Conservation (phyloP, 257 asterid species). For the Cruciata laevipes region DNA sequence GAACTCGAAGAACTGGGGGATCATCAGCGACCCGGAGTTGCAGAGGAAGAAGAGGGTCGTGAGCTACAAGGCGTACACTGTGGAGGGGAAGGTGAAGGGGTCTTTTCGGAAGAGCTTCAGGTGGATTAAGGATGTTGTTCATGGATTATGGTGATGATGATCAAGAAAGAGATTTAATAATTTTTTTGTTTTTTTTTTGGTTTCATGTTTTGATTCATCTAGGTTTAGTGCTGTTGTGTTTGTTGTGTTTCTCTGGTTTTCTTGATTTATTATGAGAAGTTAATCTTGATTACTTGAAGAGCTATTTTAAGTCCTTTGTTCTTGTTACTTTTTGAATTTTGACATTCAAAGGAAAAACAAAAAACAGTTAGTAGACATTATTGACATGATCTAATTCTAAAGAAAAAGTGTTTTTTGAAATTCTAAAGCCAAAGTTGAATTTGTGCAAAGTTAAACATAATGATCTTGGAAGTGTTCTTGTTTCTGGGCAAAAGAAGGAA, state of each 20-base stretch:
- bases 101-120: slow-evolving; percentile 59
- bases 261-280: neutral
- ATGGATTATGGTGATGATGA: slow-evolving; percentile 48
- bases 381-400: neutral
- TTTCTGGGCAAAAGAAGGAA: too few relatives aligned
- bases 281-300: neutral
- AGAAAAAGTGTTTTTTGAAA: too few relatives aligned
- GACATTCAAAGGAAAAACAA: too few relatives aligned
- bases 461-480: too few relatives aligned
- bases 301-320: neutral
- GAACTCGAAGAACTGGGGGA: slow-evolving; percentile 39
- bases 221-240: neutral
- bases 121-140: slow-evolving; percentile 66
- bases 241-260: neutral
- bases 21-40: slow-evolving; percentile 54
- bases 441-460: neutral
- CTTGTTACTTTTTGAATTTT: too few relatives aligned
- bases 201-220: too few relatives aligned
- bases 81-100: slow-evolving; percentile 72
- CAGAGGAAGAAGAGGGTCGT: slow-evolving; percentile 78
- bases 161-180: neutral
- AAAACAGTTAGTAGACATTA: too few relatives aligned
- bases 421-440: neutral
- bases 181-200: neutral
- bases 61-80: slow-evolving; percentile 50